Base-by-base conservation (phyloP, 2,329 filamentous ascomycete genomes). In the Penicillium sp. region DNA sequence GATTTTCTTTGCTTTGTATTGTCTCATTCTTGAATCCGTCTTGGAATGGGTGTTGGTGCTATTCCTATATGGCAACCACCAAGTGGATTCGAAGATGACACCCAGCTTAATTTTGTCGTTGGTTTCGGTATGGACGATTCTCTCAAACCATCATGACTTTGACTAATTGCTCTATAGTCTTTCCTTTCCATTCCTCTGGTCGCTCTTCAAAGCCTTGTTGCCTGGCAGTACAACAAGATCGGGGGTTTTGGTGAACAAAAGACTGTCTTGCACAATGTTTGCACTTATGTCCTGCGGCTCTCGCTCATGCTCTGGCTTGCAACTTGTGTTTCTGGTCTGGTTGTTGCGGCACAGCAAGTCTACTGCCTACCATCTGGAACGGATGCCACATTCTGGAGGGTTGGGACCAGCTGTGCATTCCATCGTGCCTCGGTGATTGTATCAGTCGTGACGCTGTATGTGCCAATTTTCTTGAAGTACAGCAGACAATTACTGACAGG, bases 61-160 rank as follows among this genome's bases (percentile, higher is more conserved):
- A 2, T 62, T 58, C 33, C 50, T 66, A 1, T 66, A 63, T 34
- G 59, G 49, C 5, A 59, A 51, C 27, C 47, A 47, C 16, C 44
- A 48, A n/a, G 61, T 65, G 20, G 63, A 66, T 37, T 57, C 54
- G n/a, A 60, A 60, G 41, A 66, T 64, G 57, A 57, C 56, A 0
- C 50, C 55, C 6, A 65, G 62, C 39, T 45, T 66, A 30, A 51
- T 64, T 11, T 47, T 66, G 5, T 50, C 56, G n/a, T 39, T 67
- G 7, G 45, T 61, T 4, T 57, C 61, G 28, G 64, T 67, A 55
- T 40, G 62, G 42, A 14, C 32, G 14, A 3, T 16, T 27, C 3
- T 5, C 22, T 13, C 7, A 15, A 12, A n/a, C n/a, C 16, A 6
- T n/a, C n/a, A n/a, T 12, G n/a, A 15, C 5, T 18, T 23, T 9